Evolutionary conservation across 176 grass and related monocot genomes (phyloP).

Genomic region (Bothriochloa decipiens): DNA sequence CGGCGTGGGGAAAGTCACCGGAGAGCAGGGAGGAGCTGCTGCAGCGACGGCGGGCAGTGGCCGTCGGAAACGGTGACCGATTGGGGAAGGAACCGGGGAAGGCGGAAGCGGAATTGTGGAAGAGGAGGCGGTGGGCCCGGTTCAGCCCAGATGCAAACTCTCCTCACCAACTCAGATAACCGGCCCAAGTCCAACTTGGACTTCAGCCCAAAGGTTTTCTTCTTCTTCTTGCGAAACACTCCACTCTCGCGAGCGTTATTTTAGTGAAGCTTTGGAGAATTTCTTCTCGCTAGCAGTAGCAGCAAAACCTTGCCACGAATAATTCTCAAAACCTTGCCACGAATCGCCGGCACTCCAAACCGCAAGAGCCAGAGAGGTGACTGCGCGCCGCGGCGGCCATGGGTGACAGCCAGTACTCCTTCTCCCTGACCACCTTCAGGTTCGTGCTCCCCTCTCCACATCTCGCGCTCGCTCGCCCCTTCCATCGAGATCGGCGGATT

Average conservation of each 20-base stretch:
- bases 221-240: slow-evolving; percentile 54
- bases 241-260: background rate
- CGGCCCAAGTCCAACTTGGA: background rate
- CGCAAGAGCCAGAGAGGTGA: slow-evolving; percentile 7
- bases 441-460: slow-evolving; percentile 1
- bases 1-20: background rate
- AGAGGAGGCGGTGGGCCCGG: background rate
- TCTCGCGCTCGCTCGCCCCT: background rate
- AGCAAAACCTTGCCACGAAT: background rate
- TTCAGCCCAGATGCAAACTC: background rate
- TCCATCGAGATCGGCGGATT: slow-evolving; percentile 22
- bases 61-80: background rate
- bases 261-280: background rate
- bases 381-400: slow-evolving; percentile 30
- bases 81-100: background rate
- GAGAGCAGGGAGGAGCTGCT: background rate
- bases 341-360: background rate
- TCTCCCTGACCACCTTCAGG: slow-evolving; percentile 98
- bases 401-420: slow-evolving; percentile 96
- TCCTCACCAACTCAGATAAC: background rate
- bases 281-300: background rate
- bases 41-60: background rate
- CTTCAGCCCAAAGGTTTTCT: background rate
- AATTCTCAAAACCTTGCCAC: background rate
- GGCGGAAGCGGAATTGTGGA: background rate